These are phyloP conservation scores for Fusarium globosum DNA, from an alignment of 2,329 filamentous ascomycete species.

Conservation along the genomic window DNA sequence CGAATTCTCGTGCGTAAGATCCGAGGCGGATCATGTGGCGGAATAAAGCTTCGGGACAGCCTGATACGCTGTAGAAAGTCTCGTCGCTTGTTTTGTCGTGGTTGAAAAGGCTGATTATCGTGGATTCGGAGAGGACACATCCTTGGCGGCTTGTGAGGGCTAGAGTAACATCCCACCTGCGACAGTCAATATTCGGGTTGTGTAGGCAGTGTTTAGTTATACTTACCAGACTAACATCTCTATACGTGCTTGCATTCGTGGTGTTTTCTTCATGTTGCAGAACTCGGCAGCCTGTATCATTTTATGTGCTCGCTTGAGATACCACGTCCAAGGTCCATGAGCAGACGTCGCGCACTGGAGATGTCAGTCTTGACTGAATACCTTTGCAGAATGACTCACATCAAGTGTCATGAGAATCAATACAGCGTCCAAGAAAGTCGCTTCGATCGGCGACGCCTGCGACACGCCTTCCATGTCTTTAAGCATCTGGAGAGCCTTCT, in stretches of 20 bases:
- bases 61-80: background rate
- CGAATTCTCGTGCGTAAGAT: background rate
- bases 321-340: background rate
- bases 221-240: background rate
- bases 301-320: background rate
- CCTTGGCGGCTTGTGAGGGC: background rate
- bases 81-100: background rate
- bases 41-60: background rate
- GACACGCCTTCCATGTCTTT: background rate
- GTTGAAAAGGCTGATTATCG: background rate
- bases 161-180: background rate
- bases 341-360: background rate
- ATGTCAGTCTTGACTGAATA: background rate
- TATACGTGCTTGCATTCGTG: background rate
- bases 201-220: rapidly evolving
- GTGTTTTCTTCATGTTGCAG: background rate
- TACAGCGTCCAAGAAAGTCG: background rate
- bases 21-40: background rate
- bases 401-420: background rate
- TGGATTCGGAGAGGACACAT: background rate
- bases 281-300: background rate
- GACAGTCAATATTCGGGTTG: rapidly evolving
- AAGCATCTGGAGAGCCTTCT: background rate
- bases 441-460: background rate
- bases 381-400: background rate